A percentile compares a stretch with the other conserved stretches of the same genome.
Conservation (phyloP, 2,329 filamentous ascomycete species). For the Nannizzia gypsea region DNA sequence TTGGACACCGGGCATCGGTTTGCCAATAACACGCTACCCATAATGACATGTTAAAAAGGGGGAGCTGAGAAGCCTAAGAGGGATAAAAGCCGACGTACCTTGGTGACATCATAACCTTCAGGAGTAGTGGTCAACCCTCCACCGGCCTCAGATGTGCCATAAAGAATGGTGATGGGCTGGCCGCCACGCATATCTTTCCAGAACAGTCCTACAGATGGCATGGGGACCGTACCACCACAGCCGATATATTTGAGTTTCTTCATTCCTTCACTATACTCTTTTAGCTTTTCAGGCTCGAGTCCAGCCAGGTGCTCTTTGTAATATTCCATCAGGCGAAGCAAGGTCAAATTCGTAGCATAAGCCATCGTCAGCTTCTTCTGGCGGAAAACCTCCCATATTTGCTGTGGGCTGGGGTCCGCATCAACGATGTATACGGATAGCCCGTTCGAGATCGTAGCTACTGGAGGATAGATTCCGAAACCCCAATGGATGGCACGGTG, state of each 20-base stretch:
- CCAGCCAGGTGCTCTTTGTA: slow-evolving; percentile 9
- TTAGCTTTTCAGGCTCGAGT: not conserved
- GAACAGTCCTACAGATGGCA: slow-evolving; percentile 1
- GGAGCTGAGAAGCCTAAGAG: not conserved
- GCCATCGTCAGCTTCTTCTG: not conserved
- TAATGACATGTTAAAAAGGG: not conserved
- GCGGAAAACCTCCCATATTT: slow-evolving; percentile 2
- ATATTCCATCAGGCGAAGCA: slow-evolving; percentile 9
- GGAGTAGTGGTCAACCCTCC: not conserved
- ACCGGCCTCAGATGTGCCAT: slow-evolving; percentile 4
- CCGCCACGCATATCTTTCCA: slow-evolving; percentile 2
- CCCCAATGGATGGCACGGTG: slow-evolving; percentile 8
- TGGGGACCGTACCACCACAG: slow-evolving; percentile 2
- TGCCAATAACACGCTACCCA: slow-evolving; percentile 9
- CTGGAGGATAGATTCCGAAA: not conserved
- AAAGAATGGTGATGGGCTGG: not conserved
- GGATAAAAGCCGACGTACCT: not conserved
- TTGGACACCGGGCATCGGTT: not conserved
- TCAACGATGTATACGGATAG: slow-evolving; percentile 2
- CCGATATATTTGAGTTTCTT: slow-evolving; percentile 1
- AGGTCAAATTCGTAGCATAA: not conserved
- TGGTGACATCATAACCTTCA: not conserved
- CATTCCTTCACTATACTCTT: slow-evolving; percentile 7
- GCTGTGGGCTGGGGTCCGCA: not conserved
- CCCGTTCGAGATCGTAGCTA: slow-evolving; percentile 2